phyloP scores from a whole-genome alignment of 108 stramenopile species.

The Stephanodiscus triporus region DNA sequence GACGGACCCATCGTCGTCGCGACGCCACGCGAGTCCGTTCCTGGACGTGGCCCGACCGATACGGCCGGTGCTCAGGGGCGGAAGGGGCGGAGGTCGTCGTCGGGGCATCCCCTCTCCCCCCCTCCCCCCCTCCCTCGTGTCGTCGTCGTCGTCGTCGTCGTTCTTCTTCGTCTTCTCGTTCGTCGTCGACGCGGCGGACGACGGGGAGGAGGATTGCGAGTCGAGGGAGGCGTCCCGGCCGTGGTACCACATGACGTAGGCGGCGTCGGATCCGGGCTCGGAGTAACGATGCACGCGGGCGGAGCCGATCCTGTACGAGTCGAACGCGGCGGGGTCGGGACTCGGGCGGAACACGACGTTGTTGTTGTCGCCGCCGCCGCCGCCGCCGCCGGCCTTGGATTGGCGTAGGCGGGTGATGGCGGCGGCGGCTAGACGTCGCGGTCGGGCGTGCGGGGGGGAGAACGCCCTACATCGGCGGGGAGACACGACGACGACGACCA shows the following conservation, averaged over 20 bases:
- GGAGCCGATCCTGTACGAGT: constrained; percentile 71
- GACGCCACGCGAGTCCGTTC: constrained; percentile 78
- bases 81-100: too few species aligned
- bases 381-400: constrained; percentile 17
- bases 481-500: background rate
- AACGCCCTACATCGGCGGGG: background rate
- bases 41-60: constrained; percentile 76
- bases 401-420: constrained; percentile 7
- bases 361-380: constrained; percentile 17
- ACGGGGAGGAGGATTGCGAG: constrained; percentile 48
- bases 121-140: too few species aligned
- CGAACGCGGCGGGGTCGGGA: constrained; percentile 57
- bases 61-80: constrained; percentile 77
- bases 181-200: background rate
- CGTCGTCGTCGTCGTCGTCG: too few species aligned
- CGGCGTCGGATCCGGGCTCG: constrained; percentile 51
- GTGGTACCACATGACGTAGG: constrained; percentile 92
- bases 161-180: too few species aligned
- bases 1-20: constrained; percentile 58
- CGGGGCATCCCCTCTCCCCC: too few species aligned
- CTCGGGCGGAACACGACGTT: constrained; percentile 66
- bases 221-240: constrained; percentile 51
- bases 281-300: constrained; percentile 81
- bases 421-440: constrained; percentile 1
- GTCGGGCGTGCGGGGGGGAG: background rate